Percentiles rank a stretch among this genome's conserved stretches.
phyloP scores from a whole-genome alignment of 2,329 filamentous ascomycete species.

The Epichloe brachyelytri region DNA sequence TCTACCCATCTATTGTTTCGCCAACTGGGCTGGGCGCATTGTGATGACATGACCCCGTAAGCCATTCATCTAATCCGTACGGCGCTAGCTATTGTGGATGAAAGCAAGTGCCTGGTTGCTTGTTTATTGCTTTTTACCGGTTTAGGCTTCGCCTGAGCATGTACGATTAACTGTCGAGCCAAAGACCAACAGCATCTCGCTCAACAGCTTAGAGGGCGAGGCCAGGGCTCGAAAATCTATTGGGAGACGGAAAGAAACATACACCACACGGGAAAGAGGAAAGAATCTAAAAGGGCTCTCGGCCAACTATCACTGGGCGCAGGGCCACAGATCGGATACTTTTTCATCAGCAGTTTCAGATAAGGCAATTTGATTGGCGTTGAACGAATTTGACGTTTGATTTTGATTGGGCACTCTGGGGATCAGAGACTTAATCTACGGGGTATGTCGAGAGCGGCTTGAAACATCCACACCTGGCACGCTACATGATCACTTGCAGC shows the following conservation, averaged over 20 bases:
- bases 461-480: slow-evolving; percentile 1
- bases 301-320: background rate
- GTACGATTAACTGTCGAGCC: background rate
- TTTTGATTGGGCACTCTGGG: background rate
- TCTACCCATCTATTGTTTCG: slow-evolving; percentile 38
- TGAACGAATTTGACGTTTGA: background rate
- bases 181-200: background rate
- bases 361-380: background rate
- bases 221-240: background rate
- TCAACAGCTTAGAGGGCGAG: background rate
- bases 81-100: background rate
- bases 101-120: background rate
- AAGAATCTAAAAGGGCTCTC: background rate
- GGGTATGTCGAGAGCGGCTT: background rate
- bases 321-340: background rate
- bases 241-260: background rate
- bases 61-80: background rate
- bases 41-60: slow-evolving; percentile 26
- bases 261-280: background rate
- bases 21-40: slow-evolving; percentile 25
- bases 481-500: slow-evolving; percentile 4
- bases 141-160: background rate
- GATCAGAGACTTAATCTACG: background rate
- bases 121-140: background rate
- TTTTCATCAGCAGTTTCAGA: background rate